Conservation (phyloP, 1,284 basidiomycete genomes). For the Ganoderma meredithae region DNA sequence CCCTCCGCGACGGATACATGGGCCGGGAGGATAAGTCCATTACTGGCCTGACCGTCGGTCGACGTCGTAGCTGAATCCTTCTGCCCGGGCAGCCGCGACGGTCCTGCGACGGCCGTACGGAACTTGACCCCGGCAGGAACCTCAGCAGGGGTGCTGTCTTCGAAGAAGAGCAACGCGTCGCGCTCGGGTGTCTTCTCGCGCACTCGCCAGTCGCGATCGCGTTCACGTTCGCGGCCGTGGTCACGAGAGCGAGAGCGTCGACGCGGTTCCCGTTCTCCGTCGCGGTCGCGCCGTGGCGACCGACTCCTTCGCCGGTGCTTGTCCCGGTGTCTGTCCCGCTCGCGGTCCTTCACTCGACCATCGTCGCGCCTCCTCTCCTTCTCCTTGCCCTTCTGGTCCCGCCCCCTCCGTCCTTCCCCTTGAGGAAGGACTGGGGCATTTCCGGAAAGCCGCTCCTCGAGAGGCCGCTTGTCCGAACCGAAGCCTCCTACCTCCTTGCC, state of each 20-base stretch:
- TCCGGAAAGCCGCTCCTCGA: slow-evolving; percentile 17
- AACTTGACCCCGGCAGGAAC: slow-evolving; percentile 32
- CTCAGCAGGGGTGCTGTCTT: slow-evolving; percentile 55
- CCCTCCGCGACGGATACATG: slow-evolving; percentile 63
- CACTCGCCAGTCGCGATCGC: slow-evolving; percentile 21
- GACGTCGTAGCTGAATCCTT: neutral
- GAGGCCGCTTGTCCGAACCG: slow-evolving; percentile 11
- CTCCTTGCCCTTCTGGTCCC: slow-evolving; percentile 9
- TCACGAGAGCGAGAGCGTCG: slow-evolving; percentile 29
- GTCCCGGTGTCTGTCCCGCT: slow-evolving; percentile 5
- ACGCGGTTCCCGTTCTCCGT: slow-evolving; percentile 13
- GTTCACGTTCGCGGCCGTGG: slow-evolving; percentile 4
- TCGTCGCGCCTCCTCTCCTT: slow-evolving; percentile 6
- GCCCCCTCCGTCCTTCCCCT: slow-evolving; percentile 8
- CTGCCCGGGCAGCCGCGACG: slow-evolving; percentile 2
- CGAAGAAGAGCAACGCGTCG: slow-evolving; percentile 52
- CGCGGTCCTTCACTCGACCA: slow-evolving; percentile 1
- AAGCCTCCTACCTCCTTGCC: neutral
- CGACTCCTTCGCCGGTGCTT: slow-evolving; percentile 24
- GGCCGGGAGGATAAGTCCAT: slow-evolving; percentile 60
- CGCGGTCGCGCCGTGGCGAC: slow-evolving; percentile 20
- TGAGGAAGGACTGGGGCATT: neutral
- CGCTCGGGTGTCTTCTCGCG: slow-evolving; percentile 13
- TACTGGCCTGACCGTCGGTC: slow-evolving; percentile 19
- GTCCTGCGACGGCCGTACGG: slow-evolving; percentile 14